Percentiles rank a stretch among this genome's conserved stretches.
Conservation (phyloP, 106 monocot species). For the Narthecium ossifragum region DNA sequence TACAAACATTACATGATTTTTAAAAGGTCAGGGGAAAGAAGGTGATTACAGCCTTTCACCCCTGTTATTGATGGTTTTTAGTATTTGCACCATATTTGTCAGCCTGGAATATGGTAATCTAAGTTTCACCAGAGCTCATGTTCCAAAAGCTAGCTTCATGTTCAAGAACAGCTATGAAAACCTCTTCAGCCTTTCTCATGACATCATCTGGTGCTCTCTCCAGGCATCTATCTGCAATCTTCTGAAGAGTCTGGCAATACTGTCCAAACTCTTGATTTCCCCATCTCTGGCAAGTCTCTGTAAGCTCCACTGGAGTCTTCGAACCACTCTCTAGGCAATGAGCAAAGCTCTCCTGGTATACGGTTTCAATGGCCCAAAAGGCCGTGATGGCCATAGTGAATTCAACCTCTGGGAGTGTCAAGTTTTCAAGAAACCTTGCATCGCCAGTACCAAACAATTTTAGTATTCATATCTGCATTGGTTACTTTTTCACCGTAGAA, state of each 20-base stretch:
- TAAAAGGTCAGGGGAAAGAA: not conserved
- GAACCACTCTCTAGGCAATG: slow-evolving; percentile 52
- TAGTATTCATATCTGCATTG: not conserved
- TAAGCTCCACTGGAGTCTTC: slow-evolving; percentile 58
- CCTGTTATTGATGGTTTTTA: too few species aligned
- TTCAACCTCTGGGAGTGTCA: slow-evolving; percentile 39
- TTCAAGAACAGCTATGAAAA: slow-evolving; percentile 46
- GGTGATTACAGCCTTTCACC: too few species aligned
- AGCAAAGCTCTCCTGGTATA: slow-evolving; percentile 82
- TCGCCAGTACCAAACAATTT: not conserved
- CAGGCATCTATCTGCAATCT: slow-evolving; percentile 60
- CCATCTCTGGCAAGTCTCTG: slow-evolving; percentile 78
- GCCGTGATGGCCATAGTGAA: slow-evolving; percentile 54
- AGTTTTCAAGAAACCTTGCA: slow-evolving; percentile 54
- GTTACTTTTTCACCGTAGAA: not conserved
- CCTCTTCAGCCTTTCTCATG: slow-evolving; percentile 53
- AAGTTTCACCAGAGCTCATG: slow-evolving; percentile 68
- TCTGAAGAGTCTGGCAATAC: slow-evolving; percentile 53
- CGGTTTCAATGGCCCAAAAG: slow-evolving; percentile 82
- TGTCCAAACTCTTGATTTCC: slow-evolving; percentile 52
- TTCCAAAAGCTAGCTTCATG: slow-evolving; percentile 77
- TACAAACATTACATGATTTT: not conserved
- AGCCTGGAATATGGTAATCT: too few species aligned
- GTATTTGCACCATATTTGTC: too few species aligned
- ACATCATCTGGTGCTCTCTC: slow-evolving; percentile 36